phyloP scores from a whole-genome alignment of 2,329 filamentous ascomycete species.

The Mycogone perniciosa region DNA sequence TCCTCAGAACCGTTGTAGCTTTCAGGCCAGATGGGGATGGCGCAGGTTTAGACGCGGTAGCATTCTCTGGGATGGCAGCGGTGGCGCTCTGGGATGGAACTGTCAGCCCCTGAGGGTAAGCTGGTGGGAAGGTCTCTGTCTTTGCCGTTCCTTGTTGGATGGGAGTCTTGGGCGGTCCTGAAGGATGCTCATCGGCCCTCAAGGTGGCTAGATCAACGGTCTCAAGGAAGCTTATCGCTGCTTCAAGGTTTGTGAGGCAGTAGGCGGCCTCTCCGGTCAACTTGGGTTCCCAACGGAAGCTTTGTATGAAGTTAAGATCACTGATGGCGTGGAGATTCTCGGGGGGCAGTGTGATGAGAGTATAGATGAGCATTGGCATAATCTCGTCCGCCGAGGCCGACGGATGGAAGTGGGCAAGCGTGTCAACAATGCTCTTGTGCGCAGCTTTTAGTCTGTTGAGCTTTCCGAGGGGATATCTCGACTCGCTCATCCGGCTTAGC shows the following conservation, averaged over 20 bases:
- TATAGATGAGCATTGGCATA: constrained; percentile 92
- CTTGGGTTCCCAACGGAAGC: constrained; percentile 79
- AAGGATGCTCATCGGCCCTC: constrained; percentile 68
- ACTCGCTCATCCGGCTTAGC: constrained; percentile 75
- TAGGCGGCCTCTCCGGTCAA: constrained; percentile 93
- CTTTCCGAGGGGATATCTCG: constrained; percentile 84
- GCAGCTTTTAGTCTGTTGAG: constrained; percentile 80
- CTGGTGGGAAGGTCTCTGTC: constrained; percentile 51
- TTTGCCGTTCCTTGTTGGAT: constrained; percentile 43
- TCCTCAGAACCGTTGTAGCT: constrained; percentile 49
- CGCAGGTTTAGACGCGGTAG: constrained; percentile 29
- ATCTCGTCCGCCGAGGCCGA: constrained; percentile 96
- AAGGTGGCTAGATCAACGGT: constrained; percentile 91
- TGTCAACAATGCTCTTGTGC: constrained; percentile 93
- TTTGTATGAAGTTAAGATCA: constrained; percentile 90
- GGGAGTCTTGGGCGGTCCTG: constrained; percentile 56
- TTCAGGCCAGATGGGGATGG: constrained; percentile 38
- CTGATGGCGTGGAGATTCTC: constrained; percentile 85
- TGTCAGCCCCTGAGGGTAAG: constrained; percentile 43
- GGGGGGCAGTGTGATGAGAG: constrained; percentile 82
- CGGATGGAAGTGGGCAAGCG: constrained; percentile 59
- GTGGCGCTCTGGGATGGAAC: constrained; percentile 26
- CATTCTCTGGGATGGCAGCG: constrained; percentile 27
- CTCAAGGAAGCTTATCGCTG: constrained; percentile 87
- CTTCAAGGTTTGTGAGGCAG: constrained; percentile 92